A percentile compares a stretch with the other conserved stretches of the same genome.
These are phyloP conservation scores for Carex sylvatica DNA, from an alignment of 202 grass and related monocot species.

Conservation along the genomic window DNA sequence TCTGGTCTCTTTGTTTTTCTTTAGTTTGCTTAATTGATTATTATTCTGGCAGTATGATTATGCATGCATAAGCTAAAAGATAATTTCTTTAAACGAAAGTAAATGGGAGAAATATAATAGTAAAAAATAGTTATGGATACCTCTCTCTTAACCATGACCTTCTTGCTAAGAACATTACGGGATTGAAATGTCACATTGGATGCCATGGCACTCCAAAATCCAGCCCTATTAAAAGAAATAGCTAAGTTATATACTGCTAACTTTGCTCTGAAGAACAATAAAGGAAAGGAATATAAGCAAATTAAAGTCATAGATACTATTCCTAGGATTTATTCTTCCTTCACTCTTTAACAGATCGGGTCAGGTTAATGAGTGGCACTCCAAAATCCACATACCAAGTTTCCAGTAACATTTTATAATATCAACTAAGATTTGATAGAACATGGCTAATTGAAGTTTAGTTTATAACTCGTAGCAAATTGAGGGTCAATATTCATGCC, in stretches of 20 bases:
- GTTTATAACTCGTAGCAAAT: too few relatives aligned
- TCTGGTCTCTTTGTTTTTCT: not conserved
- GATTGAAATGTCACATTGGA: conserved; percentile 96
- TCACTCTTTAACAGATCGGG: not conserved
- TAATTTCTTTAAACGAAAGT: not conserved
- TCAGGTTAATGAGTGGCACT: too few relatives aligned
- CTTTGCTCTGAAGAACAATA: not conserved
- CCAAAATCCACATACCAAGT: not conserved
- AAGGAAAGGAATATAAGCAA: not conserved
- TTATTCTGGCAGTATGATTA: not conserved
- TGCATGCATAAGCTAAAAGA: conserved; percentile 5
- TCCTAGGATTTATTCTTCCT: not conserved
- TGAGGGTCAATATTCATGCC: not conserved
- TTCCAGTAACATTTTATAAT: not conserved
- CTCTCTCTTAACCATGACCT: conserved; percentile 99
- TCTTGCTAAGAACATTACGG: conserved; percentile 94
- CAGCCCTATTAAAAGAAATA: conserved; percentile 47
- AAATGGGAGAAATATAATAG: not conserved
- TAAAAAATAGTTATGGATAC: conserved; percentile 25
- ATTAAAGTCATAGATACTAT: not conserved
- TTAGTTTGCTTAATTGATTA: not conserved
- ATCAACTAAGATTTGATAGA: not conserved
- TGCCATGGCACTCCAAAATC: conserved; percentile 94
- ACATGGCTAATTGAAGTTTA: too few relatives aligned
- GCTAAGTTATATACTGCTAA: not conserved